Percentiles rank a stretch among this genome's conserved stretches.
Evolutionary conservation across 345 rosid genomes (phyloP).

Genomic region (Eucalyptus globulus): DNA sequence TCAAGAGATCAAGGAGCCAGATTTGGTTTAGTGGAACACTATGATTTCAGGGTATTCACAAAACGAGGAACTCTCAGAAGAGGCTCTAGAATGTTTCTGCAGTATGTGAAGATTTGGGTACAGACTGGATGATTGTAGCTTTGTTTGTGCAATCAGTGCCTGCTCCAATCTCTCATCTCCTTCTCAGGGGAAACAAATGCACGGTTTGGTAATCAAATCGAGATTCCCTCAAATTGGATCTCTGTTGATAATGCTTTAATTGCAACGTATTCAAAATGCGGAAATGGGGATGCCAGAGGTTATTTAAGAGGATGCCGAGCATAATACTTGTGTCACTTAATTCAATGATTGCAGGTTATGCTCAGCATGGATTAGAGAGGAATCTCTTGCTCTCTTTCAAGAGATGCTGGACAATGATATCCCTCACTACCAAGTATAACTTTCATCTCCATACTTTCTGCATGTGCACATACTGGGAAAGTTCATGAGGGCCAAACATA

Average conservation of each 20-base stretch:
- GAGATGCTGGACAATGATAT: constrained; percentile 43
- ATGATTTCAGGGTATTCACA: constrained; percentile 79
- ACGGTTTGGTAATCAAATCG: constrained; percentile 62
- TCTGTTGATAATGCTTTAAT: constrained; percentile 65
- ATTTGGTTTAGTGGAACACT: constrained; percentile 86
- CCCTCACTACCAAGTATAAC: constrained; percentile 59
- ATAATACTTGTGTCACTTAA: constrained; percentile 52
- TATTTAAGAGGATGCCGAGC: constrained; percentile 73
- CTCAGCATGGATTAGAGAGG: constrained; percentile 54
- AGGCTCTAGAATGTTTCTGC: constrained; percentile 57
- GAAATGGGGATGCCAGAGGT: constrained; percentile 43
- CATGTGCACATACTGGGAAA: constrained; percentile 79
- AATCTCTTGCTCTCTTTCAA: constrained; percentile 45
- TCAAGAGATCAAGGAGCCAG: constrained; percentile 44
- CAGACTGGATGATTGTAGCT: constrained; percentile 78
- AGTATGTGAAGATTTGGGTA: constrained; percentile 52
- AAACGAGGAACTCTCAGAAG: constrained; percentile 50
- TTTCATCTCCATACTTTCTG: constrained; percentile 75
- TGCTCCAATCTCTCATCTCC: constrained; percentile 72
- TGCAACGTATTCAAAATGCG: constrained; percentile 66
- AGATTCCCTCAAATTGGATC: constrained; percentile 50
- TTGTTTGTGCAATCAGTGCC: constrained; percentile 67
- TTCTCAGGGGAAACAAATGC: constrained; percentile 72
- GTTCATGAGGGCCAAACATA: constrained; percentile 47
- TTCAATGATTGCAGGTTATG: constrained; percentile 76